Conservation (phyloP, 805 yeast species). For the Ogataea henricii region DNA sequence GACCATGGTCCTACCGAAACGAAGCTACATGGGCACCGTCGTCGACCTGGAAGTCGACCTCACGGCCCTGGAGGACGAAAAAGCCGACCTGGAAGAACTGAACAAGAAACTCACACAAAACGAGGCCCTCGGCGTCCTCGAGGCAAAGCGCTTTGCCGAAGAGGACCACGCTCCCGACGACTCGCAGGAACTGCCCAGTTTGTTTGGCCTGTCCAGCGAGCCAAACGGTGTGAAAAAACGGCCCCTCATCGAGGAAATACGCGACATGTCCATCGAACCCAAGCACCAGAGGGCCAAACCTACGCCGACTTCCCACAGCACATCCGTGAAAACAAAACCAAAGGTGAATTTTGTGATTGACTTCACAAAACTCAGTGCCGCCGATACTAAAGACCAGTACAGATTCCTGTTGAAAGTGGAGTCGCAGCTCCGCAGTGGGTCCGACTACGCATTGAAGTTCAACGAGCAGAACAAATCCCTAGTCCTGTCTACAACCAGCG, state of each 20-base stretch:
- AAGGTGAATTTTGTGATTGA: constrained; percentile 20
- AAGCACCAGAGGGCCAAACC: background rate
- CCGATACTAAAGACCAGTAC: constrained; percentile 20
- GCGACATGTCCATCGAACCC: constrained; percentile 5
- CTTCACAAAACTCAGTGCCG: constrained; percentile 30
- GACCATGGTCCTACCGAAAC: constrained; percentile 61
- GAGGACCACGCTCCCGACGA: constrained; percentile 22
- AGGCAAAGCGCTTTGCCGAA: constrained; percentile 34
- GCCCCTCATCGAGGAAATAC: constrained; percentile 59
- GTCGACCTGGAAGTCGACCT: constrained; percentile 48
- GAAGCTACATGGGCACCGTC: constrained; percentile 69
- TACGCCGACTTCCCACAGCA: no score
- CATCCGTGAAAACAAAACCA: no score
- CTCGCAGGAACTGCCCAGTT: constrained; percentile 6
- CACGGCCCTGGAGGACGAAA: constrained; percentile 38
- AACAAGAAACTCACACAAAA: constrained; percentile 39
- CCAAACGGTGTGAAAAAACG: constrained; percentile 21
- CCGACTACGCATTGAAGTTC: constrained; percentile 38
- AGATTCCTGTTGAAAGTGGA: constrained; percentile 20
- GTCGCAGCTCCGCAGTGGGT: constrained; percentile 33
- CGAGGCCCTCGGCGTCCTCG: constrained; percentile 46
- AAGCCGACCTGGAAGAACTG: constrained; percentile 35
- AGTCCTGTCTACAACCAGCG: constrained; percentile 34
- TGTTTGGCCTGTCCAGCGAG: constrained; percentile 1
- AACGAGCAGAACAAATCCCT: constrained; percentile 34